phyloP scores from a whole-genome alignment of 345 rosid species.

The Turritis glabra region DNA sequence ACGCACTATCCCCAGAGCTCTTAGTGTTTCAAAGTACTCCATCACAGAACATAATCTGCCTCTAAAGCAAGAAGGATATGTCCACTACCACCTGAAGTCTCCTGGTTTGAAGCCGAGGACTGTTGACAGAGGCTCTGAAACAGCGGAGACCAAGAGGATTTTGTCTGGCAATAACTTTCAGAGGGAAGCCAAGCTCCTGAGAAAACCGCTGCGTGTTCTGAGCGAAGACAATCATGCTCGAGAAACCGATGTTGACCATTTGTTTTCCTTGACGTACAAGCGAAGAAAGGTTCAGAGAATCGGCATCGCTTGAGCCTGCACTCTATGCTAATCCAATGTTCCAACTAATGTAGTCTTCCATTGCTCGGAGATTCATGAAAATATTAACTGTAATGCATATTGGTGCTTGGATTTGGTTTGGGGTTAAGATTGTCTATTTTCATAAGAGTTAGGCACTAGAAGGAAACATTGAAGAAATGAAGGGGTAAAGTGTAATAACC shows the following conservation, averaged over 20 bases:
- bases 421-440: background rate
- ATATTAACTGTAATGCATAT: constrained; percentile 16
- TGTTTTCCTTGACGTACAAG: constrained; percentile 57
- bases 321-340: background rate
- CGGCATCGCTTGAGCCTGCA: background rate
- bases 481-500: constrained; percentile 17
- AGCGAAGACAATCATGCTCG: constrained; percentile 39
- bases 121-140: constrained; percentile 35
- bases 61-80: constrained; percentile 36
- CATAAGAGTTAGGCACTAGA: background rate
- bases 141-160: constrained; percentile 29
- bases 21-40: constrained; percentile 27
- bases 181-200: constrained; percentile 28
- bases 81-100: constrained; percentile 31
- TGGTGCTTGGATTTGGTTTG: background rate
- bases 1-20: constrained; percentile 33
- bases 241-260: constrained; percentile 37
- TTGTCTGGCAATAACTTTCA: constrained; percentile 37
- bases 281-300: constrained; percentile 49
- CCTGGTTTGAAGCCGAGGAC: constrained; percentile 27
- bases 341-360: background rate
- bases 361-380: constrained; percentile 6
- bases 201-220: constrained; percentile 29
- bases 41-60: constrained; percentile 27
- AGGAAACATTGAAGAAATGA: background rate